These are phyloP conservation scores for Blastobotrys petasosporus DNA, from an alignment of 1,139 yeast species.

Conservation along the genomic window DNA sequence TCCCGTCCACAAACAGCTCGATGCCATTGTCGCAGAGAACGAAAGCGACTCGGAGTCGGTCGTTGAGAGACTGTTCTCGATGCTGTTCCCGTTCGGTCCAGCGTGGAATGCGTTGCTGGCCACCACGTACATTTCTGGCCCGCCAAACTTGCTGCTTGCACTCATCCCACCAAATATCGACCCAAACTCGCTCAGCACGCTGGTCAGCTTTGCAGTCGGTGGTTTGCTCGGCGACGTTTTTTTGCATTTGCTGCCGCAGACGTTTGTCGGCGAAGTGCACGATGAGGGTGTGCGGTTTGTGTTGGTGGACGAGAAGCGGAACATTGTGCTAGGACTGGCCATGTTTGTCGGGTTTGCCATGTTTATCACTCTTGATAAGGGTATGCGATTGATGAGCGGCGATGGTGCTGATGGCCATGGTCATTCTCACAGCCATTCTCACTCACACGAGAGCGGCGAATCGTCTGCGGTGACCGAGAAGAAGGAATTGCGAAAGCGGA, in stretches of 20 bases:
- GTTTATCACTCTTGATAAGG: constrained; percentile 54
- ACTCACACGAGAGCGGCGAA: constrained; percentile 23
- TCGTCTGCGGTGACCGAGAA: constrained; percentile 12
- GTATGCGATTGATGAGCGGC: constrained; percentile 44
- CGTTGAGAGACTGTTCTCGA: constrained; percentile 23
- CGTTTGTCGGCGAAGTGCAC: constrained; percentile 47
- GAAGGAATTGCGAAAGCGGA: constrained; percentile 21
- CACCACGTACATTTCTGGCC: constrained; percentile 53
- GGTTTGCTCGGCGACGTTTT: constrained; percentile 66
- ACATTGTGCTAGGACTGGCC: constrained; percentile 44
- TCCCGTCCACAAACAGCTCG: constrained; percentile 36
- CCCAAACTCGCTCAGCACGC: constrained; percentile 41
- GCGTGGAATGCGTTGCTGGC: constrained; percentile 56
- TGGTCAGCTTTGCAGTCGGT: constrained; percentile 66
- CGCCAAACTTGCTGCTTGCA: constrained; percentile 52
- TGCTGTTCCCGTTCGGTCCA: constrained; percentile 49
- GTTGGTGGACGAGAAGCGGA: constrained; percentile 44
- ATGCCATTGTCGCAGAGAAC: constrained; percentile 22
- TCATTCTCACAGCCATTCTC: constrained; percentile 41
- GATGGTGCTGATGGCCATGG: constrained; percentile 28
- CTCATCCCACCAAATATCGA: constrained; percentile 46
- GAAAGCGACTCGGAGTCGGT: constrained; percentile 26
- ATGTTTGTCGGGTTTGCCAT: constrained; percentile 51
- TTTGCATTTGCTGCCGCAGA: constrained; percentile 59
- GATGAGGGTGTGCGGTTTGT: constrained; percentile 40